A percentile compares a stretch with the other conserved stretches of the same genome.
These are phyloP conservation scores for Hura crepitans DNA, from an alignment of 441 rosid species.

Conservation along the genomic window DNA sequence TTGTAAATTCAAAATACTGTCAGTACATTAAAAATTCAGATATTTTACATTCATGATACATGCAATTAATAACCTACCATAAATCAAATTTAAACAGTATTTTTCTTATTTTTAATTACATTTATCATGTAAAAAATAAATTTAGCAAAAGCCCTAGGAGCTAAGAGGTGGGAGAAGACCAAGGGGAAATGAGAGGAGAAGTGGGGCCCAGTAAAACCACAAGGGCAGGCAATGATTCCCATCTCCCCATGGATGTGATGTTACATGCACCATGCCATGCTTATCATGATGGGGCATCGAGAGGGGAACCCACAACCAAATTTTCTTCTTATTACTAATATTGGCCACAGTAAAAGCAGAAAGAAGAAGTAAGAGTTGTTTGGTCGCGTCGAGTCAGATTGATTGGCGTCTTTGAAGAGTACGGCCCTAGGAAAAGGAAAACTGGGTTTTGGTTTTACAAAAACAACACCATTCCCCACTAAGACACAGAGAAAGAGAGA, in stretches of 20 bases:
- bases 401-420: neutral
- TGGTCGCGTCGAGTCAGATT: conserved; percentile 31
- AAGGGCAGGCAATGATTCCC: conserved; percentile 18
- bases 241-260: conserved; percentile 27
- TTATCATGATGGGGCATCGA: neutral
- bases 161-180: too few species aligned
- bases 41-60: too few species aligned
- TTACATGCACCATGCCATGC: conserved; percentile 16
- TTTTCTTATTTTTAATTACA: too few species aligned
- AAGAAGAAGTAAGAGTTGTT: conserved; percentile 4
- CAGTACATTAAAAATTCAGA: too few species aligned
- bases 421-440: conserved; percentile 9
- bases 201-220: neutral
- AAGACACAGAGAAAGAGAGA: neutral
- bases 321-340: neutral
- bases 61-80: too few species aligned
- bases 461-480: neutral
- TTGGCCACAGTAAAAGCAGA: conserved; percentile 1
- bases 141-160: too few species aligned
- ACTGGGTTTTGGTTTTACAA: neutral
- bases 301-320: conserved; percentile 13
- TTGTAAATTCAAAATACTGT: too few species aligned
- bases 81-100: too few species aligned
- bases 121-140: too few species aligned
- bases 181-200: too few species aligned